phyloP scores from a whole-genome alignment of 805 yeast genomes.

The Nakazawaea peltata region DNA sequence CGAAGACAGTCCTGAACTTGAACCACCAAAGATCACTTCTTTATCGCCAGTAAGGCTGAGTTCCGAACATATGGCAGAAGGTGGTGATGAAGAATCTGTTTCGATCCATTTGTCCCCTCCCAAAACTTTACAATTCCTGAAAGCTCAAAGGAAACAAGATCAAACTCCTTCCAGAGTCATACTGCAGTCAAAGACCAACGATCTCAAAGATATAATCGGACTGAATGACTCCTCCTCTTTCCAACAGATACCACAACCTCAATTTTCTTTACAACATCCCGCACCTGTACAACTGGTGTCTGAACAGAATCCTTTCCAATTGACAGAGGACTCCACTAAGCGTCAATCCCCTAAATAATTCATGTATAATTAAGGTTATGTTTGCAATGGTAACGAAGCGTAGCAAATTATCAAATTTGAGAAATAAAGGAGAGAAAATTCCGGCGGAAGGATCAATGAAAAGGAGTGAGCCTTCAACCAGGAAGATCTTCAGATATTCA shows the following conservation, averaged over 20 bases:
- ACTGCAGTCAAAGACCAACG: conserved; percentile 4
- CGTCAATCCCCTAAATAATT: no score
- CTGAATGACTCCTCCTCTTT: conserved; percentile 5
- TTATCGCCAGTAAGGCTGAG: conserved; percentile 1
- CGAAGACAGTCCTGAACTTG: conserved; percentile 8
- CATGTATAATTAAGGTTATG: no score
- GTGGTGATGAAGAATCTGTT: not conserved
- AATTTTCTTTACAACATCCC: conserved; percentile 1
- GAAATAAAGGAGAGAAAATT: not conserved
- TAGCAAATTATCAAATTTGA: no score
- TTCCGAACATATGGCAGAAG: not conserved
- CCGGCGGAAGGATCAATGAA: conserved; percentile 7
- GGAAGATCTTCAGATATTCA: conserved; percentile 9
- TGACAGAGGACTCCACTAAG: no score
- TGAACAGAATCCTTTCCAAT: no score
- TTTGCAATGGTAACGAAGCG: no score
- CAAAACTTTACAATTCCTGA: conserved; percentile 7
- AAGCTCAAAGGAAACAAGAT: not conserved
- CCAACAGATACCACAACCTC: conserved; percentile 7
- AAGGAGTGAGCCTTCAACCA: conserved; percentile 5
- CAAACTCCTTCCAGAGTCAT: conserved; percentile 5
- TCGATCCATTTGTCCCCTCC: conserved; percentile 10
- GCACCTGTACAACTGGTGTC: not conserved
- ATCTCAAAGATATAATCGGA: conserved; percentile 7
- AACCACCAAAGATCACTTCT: conserved; percentile 6